Evolutionary conservation across 441 rosid genomes (phyloP).

Genomic region (Monsonia emarginata): DNA sequence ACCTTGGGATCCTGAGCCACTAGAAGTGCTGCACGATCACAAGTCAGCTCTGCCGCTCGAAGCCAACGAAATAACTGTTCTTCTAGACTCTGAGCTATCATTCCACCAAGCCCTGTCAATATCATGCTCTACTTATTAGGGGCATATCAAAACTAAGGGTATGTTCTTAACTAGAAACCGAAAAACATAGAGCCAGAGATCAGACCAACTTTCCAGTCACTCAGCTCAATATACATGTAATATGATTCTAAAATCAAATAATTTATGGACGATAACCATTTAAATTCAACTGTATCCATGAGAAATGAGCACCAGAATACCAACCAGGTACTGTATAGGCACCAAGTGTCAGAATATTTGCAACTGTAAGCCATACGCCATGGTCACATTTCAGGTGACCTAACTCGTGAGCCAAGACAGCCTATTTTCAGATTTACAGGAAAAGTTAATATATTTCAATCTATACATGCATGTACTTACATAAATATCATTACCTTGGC

Average conservation of each 20-base stretch:
- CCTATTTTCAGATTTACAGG: constrained; percentile 29
- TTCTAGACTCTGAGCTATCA: constrained; percentile 74
- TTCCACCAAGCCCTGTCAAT: constrained; percentile 63
- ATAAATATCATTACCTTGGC: neutral
- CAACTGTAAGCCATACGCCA: constrained; percentile 94
- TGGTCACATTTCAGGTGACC: constrained; percentile 95
- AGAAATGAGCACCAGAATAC: constrained; percentile 1
- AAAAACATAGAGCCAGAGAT: neutral
- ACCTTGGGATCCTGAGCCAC: constrained; percentile 95
- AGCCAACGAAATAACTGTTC: constrained; percentile 86
- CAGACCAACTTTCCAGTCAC: neutral
- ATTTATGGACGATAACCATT: neutral
- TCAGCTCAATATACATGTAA: neutral
- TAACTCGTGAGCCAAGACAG: constrained; percentile 90
- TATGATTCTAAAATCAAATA: neutral
- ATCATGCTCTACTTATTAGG: neutral
- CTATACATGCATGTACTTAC: neutral
- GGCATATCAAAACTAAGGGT: neutral
- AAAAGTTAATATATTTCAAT: neutral
- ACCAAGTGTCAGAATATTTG: constrained; percentile 80
- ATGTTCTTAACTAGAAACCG: neutral
- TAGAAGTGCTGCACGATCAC: constrained; percentile 98
- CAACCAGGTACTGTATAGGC: constrained; percentile 80
- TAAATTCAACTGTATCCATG: constrained; percentile 3
- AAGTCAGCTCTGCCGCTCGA: constrained; percentile 86